Base-by-base conservation (phyloP, 2,329 filamentous ascomycete genomes). In the Venturia effusa region DNA sequence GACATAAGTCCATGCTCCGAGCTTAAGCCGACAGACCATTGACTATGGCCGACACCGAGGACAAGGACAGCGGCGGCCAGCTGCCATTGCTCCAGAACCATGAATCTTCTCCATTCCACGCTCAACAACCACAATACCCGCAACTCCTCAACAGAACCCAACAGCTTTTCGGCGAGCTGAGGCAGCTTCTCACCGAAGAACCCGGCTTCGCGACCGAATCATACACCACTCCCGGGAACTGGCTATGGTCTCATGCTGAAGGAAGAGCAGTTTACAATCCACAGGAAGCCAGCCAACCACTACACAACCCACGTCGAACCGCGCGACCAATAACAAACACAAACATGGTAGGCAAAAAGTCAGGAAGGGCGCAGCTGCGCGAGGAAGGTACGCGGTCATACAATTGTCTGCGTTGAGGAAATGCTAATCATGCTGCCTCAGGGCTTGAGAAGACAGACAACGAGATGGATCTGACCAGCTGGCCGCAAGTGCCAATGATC, bases 391-490 rank as follows among this genome's bases (percentile, higher is more conserved):
- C 17, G 22, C 24, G 34, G 13, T 27, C 70, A 37, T 57, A 22
- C 13, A 48, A 32, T 63, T 41, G 37, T 40, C 30, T 11, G 22
- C 19, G 39, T 62, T 41, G 32, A 22, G 15, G 34, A 59, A 73
- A 79, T 78, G 27, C 60, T 79, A 68, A 70, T 71, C 57, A 30
- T 17, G 7, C 59, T 65, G 60, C 27, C 1, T 13, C 74, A 97
- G 93, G 94, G 68, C 86, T 99, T 68, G 91, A 96, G 79, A 85
- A 93, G 73, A 97, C 94, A 66, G 94, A 99, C 80, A 99, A 99
- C 84, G 92, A 93, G 78, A 93, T 99, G 88, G 94, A 92, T 73
- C 85, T 94, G 73, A 90, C 92, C 59, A 95, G 84, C 74, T 99
- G 94, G 93, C 93, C 94, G 11, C 88, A 94, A 72, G 87, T 96